A percentile compares a stretch with the other conserved stretches of the same genome.
Conservation (phyloP, 169 alveolate species). For the Plasmodium knowlesi region DNA sequence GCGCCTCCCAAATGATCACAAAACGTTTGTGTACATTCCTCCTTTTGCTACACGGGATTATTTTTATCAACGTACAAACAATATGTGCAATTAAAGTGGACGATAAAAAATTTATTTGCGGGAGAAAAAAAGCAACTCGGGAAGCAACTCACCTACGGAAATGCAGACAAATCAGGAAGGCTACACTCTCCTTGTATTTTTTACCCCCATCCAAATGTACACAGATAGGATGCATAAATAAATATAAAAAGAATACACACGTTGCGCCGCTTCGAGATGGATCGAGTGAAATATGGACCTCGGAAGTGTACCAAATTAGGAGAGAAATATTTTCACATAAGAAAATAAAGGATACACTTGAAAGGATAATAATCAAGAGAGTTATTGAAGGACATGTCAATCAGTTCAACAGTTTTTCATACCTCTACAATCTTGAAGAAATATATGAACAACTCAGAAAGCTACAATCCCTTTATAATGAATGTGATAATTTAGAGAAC, state of each 20-base stretch:
- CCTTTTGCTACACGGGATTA: background rate
- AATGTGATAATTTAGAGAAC: background rate
- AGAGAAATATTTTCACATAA: conserved; percentile 10
- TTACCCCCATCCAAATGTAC: background rate
- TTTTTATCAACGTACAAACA: background rate
- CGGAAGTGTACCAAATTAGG: conserved; percentile 53
- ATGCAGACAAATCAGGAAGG: background rate
- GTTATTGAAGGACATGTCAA: conserved; percentile 18
- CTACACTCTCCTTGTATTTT: background rate
- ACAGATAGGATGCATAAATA: background rate
- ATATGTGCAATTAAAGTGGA: background rate
- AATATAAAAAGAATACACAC: conserved; percentile 1
- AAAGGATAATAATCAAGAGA: conserved; percentile 21
- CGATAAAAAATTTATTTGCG: background rate
- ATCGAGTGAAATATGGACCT: conserved; percentile 6
- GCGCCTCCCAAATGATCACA: background rate
- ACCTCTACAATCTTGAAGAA: conserved; percentile 16
- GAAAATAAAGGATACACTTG: background rate
- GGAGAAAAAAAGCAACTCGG: background rate
- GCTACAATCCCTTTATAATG: conserved; percentile 20
- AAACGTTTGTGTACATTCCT: background rate
- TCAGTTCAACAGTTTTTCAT: conserved; percentile 48
- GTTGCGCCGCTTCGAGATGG: background rate
- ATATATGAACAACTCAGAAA: conserved; percentile 47
- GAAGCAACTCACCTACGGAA: background rate